These are phyloP conservation scores for Trichoderma aggressivum DNA, from an alignment of 2,329 filamentous ascomycete genomes.

Conservation along the genomic window DNA sequence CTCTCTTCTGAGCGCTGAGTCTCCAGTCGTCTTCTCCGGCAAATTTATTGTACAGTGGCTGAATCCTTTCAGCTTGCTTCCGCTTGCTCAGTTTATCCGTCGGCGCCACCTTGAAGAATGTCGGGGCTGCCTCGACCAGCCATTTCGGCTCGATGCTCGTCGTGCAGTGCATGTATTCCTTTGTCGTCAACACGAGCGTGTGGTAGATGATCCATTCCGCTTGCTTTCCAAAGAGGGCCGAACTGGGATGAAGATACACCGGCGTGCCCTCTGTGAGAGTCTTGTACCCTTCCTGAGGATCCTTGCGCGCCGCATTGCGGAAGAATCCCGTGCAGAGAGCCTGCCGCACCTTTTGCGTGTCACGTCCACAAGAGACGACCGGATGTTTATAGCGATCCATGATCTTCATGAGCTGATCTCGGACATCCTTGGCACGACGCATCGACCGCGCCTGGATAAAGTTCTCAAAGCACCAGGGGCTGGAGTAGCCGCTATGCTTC, in stretches of 20 bases:
- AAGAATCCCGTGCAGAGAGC: conserved; percentile 94
- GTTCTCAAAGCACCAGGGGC: conserved; percentile 95
- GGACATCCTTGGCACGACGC: conserved; percentile 84
- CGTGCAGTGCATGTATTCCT: conserved; percentile 97
- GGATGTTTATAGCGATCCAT: conserved; percentile 87
- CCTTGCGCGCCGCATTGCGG: conserved; percentile 89
- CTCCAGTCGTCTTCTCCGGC: conserved; percentile 94
- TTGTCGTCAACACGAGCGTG: conserved; percentile 83
- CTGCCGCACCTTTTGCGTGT: conserved; percentile 83
- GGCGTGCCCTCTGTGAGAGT: conserved; percentile 93
- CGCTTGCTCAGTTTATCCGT: conserved; percentile 84
- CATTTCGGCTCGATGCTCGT: conserved; percentile 91
- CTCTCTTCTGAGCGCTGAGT: conserved; percentile 79
- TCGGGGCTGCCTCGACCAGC: conserved; percentile 94
- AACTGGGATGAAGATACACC: conserved; percentile 90
- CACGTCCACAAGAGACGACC: conserved; percentile 78
- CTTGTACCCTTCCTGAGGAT: conserved; percentile 95
- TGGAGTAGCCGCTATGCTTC: conserved; percentile 79
- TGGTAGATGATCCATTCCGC: conserved; percentile 97
- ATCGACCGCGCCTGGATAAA: conserved; percentile 93
- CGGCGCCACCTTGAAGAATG: conserved; percentile 95
- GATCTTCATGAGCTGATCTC: conserved; percentile 87
- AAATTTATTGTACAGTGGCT: conserved; percentile 92
- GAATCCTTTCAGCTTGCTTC: conserved; percentile 90
- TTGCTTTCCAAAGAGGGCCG: conserved; percentile 90